Percentiles rank a stretch among this genome's conserved stretches.
Conservation (phyloP, 495 filamentous ascomycete species). For the Staphylotrichum tortipilum region DNA sequence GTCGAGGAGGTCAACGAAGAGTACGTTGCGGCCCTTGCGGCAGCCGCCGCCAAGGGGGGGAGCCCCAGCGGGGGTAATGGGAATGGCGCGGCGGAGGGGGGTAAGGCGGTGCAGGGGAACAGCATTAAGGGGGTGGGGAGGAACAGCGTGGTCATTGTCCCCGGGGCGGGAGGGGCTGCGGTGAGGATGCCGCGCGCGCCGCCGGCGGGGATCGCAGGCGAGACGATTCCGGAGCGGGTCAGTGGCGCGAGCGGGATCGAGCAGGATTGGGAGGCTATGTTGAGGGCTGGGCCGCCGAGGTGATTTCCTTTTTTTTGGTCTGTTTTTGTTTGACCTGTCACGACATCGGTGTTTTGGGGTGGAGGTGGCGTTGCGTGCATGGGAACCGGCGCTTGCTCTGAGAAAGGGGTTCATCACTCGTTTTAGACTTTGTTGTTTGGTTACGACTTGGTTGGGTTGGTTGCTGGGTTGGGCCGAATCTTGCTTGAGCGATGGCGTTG, state of each 20-base stretch:
- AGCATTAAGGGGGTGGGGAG: neutral
- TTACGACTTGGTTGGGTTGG: neutral
- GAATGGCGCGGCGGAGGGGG: neutral
- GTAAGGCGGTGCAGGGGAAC: neutral
- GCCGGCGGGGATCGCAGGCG: neutral
- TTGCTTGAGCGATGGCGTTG: slow-evolving; percentile 3
- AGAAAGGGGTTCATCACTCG: neutral
- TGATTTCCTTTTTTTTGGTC: neutral
- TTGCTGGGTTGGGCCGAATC: too few relatives aligned
- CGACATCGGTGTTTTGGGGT: too few relatives aligned
- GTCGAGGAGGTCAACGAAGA: slow-evolving; percentile 27
- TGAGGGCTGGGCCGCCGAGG: slow-evolving; percentile 16
- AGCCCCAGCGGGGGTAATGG: too few relatives aligned
- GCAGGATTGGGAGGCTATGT: slow-evolving; percentile 24
- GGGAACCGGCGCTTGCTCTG: neutral
- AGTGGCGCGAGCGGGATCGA: slow-evolving; percentile 17
- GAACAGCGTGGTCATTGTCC: neutral
- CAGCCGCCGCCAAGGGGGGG: neutral
- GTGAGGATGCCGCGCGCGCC: neutral
- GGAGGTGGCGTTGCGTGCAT: neutral
- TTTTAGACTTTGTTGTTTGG: neutral
- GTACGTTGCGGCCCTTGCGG: slow-evolving; percentile 1
- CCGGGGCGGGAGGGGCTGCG: neutral
- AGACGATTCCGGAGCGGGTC: neutral
- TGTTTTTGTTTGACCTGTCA: neutral